Evolutionary conservation across 768 basidiomycete species (phyloP), one percentile per base, ranked within the genome.

Genomic region (Trametes cingulata): DNA sequence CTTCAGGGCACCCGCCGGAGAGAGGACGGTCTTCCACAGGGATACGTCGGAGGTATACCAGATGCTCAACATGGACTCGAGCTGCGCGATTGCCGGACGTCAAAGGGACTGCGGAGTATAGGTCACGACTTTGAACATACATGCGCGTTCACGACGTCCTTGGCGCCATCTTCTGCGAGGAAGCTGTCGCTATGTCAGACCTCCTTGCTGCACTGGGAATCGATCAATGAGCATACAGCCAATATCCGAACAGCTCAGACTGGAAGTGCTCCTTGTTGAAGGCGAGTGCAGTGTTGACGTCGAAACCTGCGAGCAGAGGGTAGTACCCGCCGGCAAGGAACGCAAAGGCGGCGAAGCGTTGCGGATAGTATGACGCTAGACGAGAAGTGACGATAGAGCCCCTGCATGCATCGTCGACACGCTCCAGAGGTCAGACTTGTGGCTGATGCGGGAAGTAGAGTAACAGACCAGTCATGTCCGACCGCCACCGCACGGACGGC

Each of bases 201-300:
- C 15, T 6, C 17, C 25, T 9, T 6, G 1, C 7, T n/a, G 19
- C n/a, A 10, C 3, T 2, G 15, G 12, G 13, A 19, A 17, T 19
- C 13, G n/a, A 35, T n/a, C n/a, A n/a, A n/a, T n/a, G 22, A 22
- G 27, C 51, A 5, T 50, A 78, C 49, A 64, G 64, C 78, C 78
- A 80, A 59, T 80, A 82, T 6, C 79, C 80, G 55, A 74, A 64
- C 13, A 76, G 51, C 15, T 79, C 78, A 27, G 71, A 72, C 15
- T 77, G 78, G 51, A 71, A 61, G n/a, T 39, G 41, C 48, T 71
- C 52, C 53, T 66, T 66, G 41, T 70, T 65, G 33, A 64, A 55
- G 46, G 71, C 68, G 35, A 75, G 65, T 20, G 69, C 53, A 13
- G 61, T 10, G n/a, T 71, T 57, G 29, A 74, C 47, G 19, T 76